Conservation (phyloP, 1,139 yeast species). For the Nadsonia commutata region DNA sequence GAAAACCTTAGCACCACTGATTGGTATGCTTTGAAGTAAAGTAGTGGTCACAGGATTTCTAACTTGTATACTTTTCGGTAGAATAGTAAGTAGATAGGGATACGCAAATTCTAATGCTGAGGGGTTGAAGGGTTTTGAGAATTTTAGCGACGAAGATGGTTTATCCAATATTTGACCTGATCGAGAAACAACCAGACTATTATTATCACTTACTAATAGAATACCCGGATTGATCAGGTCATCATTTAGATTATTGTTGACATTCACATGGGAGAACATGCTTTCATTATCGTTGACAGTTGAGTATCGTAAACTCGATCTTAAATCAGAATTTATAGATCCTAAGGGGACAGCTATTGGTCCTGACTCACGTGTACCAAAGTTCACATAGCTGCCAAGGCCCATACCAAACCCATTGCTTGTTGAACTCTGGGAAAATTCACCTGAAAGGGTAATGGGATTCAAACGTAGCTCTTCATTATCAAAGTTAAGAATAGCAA, state of each 20-base stretch:
- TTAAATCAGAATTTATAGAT: neutral
- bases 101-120: slow-evolving; percentile 19
- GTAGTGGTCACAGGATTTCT: slow-evolving; percentile 21
- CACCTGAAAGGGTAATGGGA: neutral
- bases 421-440: neutral
- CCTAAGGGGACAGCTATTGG: neutral
- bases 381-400: neutral
- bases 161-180: slow-evolving; percentile 2
- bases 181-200: slow-evolving; percentile 11
- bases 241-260: slow-evolving; percentile 4
- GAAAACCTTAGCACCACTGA: slow-evolving; percentile 12
- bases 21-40: slow-evolving; percentile 13
- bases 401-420: neutral
- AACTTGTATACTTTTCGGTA: slow-evolving; percentile 15
- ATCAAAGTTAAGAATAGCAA: slow-evolving; percentile 14
- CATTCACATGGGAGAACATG: too few relatives aligned
- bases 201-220: slow-evolving; percentile 13
- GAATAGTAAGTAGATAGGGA: slow-evolving; percentile 20
- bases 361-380: neutral
- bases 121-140: slow-evolving; percentile 13
- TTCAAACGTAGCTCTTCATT: slow-evolving; percentile 7
- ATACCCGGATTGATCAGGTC: slow-evolving; percentile 15
- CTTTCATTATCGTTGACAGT: neutral
- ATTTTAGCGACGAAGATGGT: neutral
- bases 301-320: neutral